These are phyloP conservation scores for Colletotrichum lentis DNA, from an alignment of 2,329 filamentous ascomycete genomes.

Conservation along the genomic window DNA sequence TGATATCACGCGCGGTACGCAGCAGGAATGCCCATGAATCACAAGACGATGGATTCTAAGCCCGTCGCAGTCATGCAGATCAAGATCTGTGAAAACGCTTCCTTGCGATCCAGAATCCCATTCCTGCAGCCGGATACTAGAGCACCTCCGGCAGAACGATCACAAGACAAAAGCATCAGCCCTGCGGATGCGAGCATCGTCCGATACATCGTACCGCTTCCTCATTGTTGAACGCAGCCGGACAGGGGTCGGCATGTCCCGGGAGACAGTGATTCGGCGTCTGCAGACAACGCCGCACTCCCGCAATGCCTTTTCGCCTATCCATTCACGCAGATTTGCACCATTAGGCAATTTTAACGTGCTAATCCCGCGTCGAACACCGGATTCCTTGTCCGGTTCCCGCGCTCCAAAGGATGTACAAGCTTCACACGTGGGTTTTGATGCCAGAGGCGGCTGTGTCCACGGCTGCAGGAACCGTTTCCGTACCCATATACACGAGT, in stretches of 20 bases:
- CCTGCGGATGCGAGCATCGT: slow-evolving; percentile 14
- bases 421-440: background rate
- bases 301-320: background rate
- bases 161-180: background rate
- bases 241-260: slow-evolving; percentile 11
- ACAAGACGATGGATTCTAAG: background rate
- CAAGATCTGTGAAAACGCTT: background rate
- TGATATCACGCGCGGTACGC: too few species aligned
- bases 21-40: background rate
- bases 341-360: background rate
- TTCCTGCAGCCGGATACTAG: background rate
- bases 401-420: background rate
- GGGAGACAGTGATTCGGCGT: slow-evolving; percentile 24
- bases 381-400: background rate
- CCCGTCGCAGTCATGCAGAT: background rate
- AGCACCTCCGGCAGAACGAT: background rate
- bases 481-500: background rate
- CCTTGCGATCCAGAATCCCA: background rate
- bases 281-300: slow-evolving; percentile 11
- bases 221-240: background rate
- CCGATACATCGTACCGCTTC: background rate
- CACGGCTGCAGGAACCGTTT: background rate
- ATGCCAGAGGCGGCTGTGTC: too few species aligned
- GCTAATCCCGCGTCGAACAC: background rate
- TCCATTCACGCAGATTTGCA: background rate